phyloP scores from a whole-genome alignment of 1,284 basidiomycete genomes.

The Tylopilus sp. region DNA sequence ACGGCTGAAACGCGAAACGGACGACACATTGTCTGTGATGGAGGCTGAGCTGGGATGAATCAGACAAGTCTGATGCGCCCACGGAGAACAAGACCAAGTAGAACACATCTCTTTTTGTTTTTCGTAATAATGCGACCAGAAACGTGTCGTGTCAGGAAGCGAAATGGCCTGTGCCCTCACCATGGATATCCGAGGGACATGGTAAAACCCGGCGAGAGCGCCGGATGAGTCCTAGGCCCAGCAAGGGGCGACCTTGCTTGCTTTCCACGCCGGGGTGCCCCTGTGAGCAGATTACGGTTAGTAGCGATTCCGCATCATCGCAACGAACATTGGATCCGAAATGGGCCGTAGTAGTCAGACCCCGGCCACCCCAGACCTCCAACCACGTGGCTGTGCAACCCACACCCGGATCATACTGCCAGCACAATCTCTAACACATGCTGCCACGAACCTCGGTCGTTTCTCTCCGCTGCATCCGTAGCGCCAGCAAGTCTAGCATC shows the following conservation, averaged over 20 bases:
- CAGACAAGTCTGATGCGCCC: slow-evolving; percentile 24
- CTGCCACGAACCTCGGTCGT: slow-evolving; percentile 23
- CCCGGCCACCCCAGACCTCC: slow-evolving; percentile 15
- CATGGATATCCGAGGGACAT: slow-evolving; percentile 25
- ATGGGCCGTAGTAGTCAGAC: slow-evolving; percentile 11
- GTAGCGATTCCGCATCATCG: slow-evolving; percentile 27
- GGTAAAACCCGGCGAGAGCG: no score
- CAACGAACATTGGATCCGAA: slow-evolving; percentile 31
- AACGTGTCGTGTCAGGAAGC: not conserved
- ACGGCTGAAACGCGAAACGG: slow-evolving; percentile 2
- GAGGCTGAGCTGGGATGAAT: slow-evolving; percentile 19
- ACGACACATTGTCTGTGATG: slow-evolving; percentile 9
- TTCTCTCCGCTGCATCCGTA: slow-evolving; percentile 5
- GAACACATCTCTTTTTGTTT: not conserved
- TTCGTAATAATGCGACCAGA: slow-evolving; percentile 3
- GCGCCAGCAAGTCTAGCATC: not conserved
- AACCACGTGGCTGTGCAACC: not conserved
- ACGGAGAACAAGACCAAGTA: not conserved
- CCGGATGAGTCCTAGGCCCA: slow-evolving; percentile 11
- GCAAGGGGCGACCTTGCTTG: slow-evolving; percentile 10
- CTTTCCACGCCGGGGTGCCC: slow-evolving; percentile 34
- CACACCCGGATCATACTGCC: not conserved
- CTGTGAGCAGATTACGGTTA: slow-evolving; percentile 22
- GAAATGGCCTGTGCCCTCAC: no score
- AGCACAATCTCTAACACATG: slow-evolving; percentile 14